Conservation (phyloP, 2,329 filamentous ascomycete genomes). For the Parafenestella ontariensis region DNA sequence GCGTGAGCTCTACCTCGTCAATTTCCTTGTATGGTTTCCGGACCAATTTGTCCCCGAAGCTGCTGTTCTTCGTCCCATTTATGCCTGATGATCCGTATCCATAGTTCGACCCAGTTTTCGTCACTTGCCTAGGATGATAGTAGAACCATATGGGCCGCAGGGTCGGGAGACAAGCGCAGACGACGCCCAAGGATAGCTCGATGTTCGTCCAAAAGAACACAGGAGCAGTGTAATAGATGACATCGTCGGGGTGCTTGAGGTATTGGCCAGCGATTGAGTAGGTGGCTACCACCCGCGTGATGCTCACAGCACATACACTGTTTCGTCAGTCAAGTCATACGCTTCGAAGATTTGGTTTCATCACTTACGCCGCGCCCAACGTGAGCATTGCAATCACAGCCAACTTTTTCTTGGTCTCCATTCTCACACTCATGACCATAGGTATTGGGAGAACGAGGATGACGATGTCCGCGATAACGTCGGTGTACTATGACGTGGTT, state of each 20-base stretch:
- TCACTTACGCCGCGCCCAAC: conserved; percentile 27
- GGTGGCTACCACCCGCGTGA: conserved; percentile 27
- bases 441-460: conserved; percentile 35
- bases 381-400: conserved; percentile 30
- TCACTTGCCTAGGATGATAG: conserved; percentile 18
- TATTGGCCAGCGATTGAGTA: conserved; percentile 28
- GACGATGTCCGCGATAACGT: conserved; percentile 27
- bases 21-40: conserved; percentile 27
- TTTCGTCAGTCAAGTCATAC: conserved; percentile 6
- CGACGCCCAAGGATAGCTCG: conserved; percentile 33
- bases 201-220: conserved; percentile 42
- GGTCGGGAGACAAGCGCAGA: conserved; percentile 34
- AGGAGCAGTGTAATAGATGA: conserved; percentile 34
- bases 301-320: conserved; percentile 30
- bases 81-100: conserved; percentile 19
- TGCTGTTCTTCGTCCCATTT: conserved; percentile 16
- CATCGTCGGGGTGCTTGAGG: conserved; percentile 26
- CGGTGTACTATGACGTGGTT: conserved; percentile 17
- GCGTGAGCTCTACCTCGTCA: conserved; percentile 31
- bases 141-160: conserved; percentile 33
- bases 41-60: conserved; percentile 13
- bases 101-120: conserved; percentile 15
- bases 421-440: conserved; percentile 30
- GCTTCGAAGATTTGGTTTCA: background rate
- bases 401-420: conserved; percentile 26